Evolutionary conservation across 768 basidiomycete genomes (phyloP).

Genomic region (Nidularia sp.): DNA sequence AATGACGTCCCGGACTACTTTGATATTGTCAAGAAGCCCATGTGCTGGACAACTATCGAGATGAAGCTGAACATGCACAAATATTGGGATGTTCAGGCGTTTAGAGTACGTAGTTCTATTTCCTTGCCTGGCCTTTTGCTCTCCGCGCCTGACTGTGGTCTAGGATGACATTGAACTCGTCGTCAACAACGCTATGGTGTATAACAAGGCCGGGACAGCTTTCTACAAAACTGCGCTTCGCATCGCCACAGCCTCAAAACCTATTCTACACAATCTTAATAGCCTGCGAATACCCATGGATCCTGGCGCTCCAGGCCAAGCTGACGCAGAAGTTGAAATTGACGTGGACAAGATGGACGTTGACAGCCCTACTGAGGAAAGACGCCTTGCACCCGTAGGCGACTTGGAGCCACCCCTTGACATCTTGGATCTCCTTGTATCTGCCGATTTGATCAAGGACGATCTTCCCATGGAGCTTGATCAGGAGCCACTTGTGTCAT

Average conservation of each 20-base stretch:
- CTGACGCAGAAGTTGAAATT: not conserved
- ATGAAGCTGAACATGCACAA: slow-evolving; percentile 76
- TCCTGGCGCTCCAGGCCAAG: not conserved
- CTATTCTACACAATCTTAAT: slow-evolving; percentile 41
- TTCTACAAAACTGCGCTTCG: slow-evolving; percentile 68
- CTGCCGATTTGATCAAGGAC: slow-evolving; percentile 46
- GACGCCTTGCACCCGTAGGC: slow-evolving; percentile 34
- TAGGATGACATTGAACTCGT: slow-evolving; percentile 85
- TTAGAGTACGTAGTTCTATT: slow-evolving; percentile 46
- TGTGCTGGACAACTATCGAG: slow-evolving; percentile 86
- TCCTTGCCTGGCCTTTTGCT: not conserved
- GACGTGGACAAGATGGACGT: not conserved
- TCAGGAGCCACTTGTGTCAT: slow-evolving; percentile 54
- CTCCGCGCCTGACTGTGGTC: not conserved
- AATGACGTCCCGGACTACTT: slow-evolving; percentile 87
- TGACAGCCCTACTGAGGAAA: not conserved
- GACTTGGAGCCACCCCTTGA: slow-evolving; percentile 71
- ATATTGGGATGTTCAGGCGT: slow-evolving; percentile 74
- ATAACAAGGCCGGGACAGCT: slow-evolving; percentile 73
- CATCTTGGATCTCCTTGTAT: slow-evolving; percentile 52
- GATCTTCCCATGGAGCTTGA: slow-evolving; percentile 52
- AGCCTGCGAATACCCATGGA: slow-evolving; percentile 11
- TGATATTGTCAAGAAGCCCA: slow-evolving; percentile 78
- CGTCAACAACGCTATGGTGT: slow-evolving; percentile 78
- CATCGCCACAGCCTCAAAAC: slow-evolving; percentile 40